These are phyloP conservation scores for Ganoderma sinense DNA, from an alignment of 1,284 basidiomycete species.

Conservation along the genomic window DNA sequence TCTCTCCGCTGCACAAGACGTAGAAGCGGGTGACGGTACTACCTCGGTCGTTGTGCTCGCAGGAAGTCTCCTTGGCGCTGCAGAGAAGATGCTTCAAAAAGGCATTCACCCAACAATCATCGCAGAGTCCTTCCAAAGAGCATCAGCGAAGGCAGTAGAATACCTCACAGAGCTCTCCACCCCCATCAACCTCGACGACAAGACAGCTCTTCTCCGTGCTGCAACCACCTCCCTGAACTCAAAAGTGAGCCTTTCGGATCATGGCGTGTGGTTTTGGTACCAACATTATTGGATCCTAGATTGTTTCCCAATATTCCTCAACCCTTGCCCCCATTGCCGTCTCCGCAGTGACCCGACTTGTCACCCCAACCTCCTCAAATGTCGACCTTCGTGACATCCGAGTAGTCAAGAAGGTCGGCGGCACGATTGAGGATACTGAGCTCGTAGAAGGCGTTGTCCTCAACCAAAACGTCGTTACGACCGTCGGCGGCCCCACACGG, in stretches of 20 bases:
- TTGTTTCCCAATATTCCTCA: slow-evolving; percentile 99
- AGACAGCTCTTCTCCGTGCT: slow-evolving; percentile 86
- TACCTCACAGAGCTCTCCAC: slow-evolving; percentile 93
- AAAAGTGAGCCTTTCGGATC: slow-evolving; percentile 63
- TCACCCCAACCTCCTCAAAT: slow-evolving; percentile 87
- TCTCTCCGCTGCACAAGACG: slow-evolving; percentile 96
- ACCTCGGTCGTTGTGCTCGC: slow-evolving; percentile 98
- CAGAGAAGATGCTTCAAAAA: slow-evolving; percentile 97
- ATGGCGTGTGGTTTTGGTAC: not conserved
- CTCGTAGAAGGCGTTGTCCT: slow-evolving; percentile 96
- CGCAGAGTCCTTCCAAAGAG: slow-evolving; percentile 94
- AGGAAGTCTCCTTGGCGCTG: slow-evolving; percentile 91
- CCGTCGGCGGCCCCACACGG: slow-evolving; percentile 92
- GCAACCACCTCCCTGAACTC: slow-evolving; percentile 97
- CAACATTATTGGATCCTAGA: slow-evolving; percentile 56
- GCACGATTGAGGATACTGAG: slow-evolving; percentile 99
- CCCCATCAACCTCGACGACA: slow-evolving; percentile 93
- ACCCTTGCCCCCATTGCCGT: slow-evolving; percentile 98
- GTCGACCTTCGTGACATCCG: slow-evolving; percentile 98
- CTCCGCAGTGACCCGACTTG: slow-evolving; percentile 91
- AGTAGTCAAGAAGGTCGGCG: slow-evolving; percentile 98
- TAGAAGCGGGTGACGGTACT: slow-evolving; percentile 99
- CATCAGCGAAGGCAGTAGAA: slow-evolving; percentile 93
- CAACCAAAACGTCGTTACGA: slow-evolving; percentile 92
- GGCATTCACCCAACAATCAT: slow-evolving; percentile 99